phyloP scores from a whole-genome alignment of 78 protist genomes.

The Cavenderia fasciculata region DNA sequence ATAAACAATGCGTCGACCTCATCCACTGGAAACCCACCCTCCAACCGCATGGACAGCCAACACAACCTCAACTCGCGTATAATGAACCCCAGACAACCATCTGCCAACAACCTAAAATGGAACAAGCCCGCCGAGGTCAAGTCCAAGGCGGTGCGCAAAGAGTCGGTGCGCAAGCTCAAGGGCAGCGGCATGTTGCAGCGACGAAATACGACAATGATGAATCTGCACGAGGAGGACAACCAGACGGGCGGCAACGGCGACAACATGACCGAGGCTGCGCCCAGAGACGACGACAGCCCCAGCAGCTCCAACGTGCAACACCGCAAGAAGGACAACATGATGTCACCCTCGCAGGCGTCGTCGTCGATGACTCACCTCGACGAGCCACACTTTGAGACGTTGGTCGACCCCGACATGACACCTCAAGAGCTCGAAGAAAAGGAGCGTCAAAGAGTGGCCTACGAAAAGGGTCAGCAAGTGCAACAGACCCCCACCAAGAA shows the following conservation, averaged over 20 bases:
- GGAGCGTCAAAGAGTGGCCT: constrained; percentile 42
- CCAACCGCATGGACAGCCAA: not conserved
- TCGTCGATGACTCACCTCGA: not conserved
- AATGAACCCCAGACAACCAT: not conserved
- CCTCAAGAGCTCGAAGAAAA: constrained; percentile 66
- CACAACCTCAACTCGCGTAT: constrained; percentile 2
- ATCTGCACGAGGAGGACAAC: constrained; percentile 38
- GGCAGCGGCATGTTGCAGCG: constrained; percentile 19
- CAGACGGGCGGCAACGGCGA: not conserved
- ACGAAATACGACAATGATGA: constrained; percentile 52
- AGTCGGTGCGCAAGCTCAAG: constrained; percentile 49
- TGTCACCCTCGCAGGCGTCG: not conserved
- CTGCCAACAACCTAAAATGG: constrained; percentile 9
- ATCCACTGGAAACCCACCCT: not conserved
- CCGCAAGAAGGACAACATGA: not conserved
- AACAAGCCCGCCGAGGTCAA: constrained; percentile 10
- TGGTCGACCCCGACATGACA: constrained; percentile 55
- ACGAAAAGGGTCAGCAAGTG: not conserved
- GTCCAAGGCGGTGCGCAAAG: constrained; percentile 45
- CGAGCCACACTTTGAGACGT: constrained; percentile 14
- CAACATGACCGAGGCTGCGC: constrained; percentile 47
- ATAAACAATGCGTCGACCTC: not conserved
- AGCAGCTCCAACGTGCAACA: not conserved
- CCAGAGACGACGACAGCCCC: not conserved
- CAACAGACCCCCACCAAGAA: constrained; percentile 14